A percentile compares a stretch with the other conserved stretches of the same genome.
phyloP scores from a whole-genome alignment of 2,329 filamentous ascomycete genomes.

The Remersonia thermophila region DNA sequence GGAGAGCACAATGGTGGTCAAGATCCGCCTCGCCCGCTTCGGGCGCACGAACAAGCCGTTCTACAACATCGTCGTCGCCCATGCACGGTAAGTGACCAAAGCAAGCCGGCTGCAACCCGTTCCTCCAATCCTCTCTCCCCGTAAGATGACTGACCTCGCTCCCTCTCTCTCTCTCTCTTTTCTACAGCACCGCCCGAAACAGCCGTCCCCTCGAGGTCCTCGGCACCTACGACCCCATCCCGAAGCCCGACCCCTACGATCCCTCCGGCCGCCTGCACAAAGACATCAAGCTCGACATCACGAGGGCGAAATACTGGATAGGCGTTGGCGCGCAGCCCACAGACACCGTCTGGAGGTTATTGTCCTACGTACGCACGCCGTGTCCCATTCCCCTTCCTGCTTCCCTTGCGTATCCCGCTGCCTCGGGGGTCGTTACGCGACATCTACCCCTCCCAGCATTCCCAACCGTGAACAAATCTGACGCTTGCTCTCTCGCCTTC shows the following conservation, averaged over 20 bases:
- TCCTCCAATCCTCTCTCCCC: too few relatives aligned
- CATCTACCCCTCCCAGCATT: too few relatives aligned
- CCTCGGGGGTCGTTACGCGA: too few relatives aligned
- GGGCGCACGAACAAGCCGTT: conserved; percentile 78
- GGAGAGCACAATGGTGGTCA: conserved; percentile 78
- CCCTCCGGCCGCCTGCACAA: conserved; percentile 64
- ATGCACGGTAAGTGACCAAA: conserved; percentile 65
- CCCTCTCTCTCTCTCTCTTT: background rate
- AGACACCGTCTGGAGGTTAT: conserved; percentile 74
- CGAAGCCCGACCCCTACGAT: conserved; percentile 48
- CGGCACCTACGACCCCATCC: conserved; percentile 60
- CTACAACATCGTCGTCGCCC: conserved; percentile 94
- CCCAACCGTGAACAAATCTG: too few relatives aligned
- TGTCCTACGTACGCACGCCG: conserved; percentile 32
- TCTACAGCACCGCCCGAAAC: conserved; percentile 67
- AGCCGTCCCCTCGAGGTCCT: conserved; percentile 88
- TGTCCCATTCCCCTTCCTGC: too few relatives aligned
- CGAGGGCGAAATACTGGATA: conserved; percentile 85
- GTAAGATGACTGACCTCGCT: too few relatives aligned
- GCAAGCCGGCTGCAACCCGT: too few relatives aligned
- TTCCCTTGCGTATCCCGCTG: too few relatives aligned
- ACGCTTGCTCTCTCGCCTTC: background rate
- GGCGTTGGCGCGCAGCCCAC: conserved; percentile 93
- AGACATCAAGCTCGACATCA: conserved; percentile 75
- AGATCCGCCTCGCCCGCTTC: conserved; percentile 88